Conservation (phyloP, 768 basidiomycete species). For the Gautieria morchelliformis region DNA sequence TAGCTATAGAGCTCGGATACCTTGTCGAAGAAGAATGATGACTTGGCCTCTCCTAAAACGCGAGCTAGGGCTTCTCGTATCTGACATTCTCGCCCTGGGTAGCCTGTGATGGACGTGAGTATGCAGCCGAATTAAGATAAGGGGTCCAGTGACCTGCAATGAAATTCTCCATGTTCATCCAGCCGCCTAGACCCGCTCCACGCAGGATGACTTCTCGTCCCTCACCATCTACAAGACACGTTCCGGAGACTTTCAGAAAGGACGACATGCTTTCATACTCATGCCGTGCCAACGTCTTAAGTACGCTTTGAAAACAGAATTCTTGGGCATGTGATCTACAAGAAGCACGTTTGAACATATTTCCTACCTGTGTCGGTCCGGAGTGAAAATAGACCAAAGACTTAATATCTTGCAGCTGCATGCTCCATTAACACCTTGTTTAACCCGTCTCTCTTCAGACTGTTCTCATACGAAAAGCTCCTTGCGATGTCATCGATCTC, state of each 20-base stretch:
- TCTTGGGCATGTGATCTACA: not conserved
- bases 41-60: slow-evolving; percentile 55
- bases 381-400: not conserved
- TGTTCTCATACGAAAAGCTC: slow-evolving; percentile 34
- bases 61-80: slow-evolving; percentile 62
- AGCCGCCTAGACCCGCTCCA: slow-evolving; percentile 74
- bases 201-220: slow-evolving; percentile 51
- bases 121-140: too few species aligned
- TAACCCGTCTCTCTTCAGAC: slow-evolving; percentile 21
- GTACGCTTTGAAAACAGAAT: not conserved
- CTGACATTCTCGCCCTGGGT: slow-evolving; percentile 74
- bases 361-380: not conserved
- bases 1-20: slow-evolving; percentile 22
- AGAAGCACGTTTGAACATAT: not conserved
- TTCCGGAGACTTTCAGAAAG: slow-evolving; percentile 47
- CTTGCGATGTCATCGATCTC: slow-evolving; percentile 32
- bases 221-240: slow-evolving; percentile 47
- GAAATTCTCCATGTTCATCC: slow-evolving; percentile 84
- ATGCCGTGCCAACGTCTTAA: not conserved
- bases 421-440: slow-evolving; percentile 14
- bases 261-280: slow-evolving; percentile 17
- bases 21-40: slow-evolving; percentile 79
- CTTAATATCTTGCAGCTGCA: not conserved
- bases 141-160: slow-evolving; percentile 38
- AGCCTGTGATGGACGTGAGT: slow-evolving; percentile 30